Base-by-base conservation (phyloP, 2,329 filamentous ascomycete genomes). In the Neophaeococcomyces mojaviensis region DNA sequence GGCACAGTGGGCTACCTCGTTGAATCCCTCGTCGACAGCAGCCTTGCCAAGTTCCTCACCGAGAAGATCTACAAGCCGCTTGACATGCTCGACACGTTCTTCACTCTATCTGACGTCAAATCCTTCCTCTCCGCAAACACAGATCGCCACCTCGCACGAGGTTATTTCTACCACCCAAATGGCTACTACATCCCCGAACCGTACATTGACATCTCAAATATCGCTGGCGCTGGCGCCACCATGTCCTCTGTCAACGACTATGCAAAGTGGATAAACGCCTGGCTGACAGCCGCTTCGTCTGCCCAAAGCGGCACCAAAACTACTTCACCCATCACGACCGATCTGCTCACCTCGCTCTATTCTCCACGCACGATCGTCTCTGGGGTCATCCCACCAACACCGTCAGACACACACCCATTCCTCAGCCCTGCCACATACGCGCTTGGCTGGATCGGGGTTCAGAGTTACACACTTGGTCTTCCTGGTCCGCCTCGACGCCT, bases 241-340 rank as follows among this genome's bases (percentile, higher is more conserved):
- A 57, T 62, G 36, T 67, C 61, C 0, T 67, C 59, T 20, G 64
- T 69, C 4, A 28, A 57, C 0, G 67, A 70, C 47, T 70, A 68
- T 52, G 59, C 65, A 5, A 69, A 68, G 53, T 81, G 76, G 76
- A 52, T 77, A 2, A 61, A 63, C 20, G 71, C 69, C 16, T 60
- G 78, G 19, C 59, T 79, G 19, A 55, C 64, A 10, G 44, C 37
- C n/a, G 44, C 44, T 18, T 18, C 38, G 24, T 10, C n/a, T n/a
- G n/a, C 10, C 24, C 24, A 28, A 28, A 10, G 5, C 24, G 5
- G 10, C 24, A 28, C 10, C 24, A 5, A 28, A 28, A 28, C 10
- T n/a, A n/a, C 24, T 10, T 28, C 24, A 28, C 24, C 24, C 5
- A 28, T 28, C 24, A 28, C 24, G 24, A 6, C 5, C 24, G 24